Percentiles rank a stretch among this genome's conserved stretches.
phyloP scores from a whole-genome alignment of 192 early-diverging fungal genomes.

The Mortierella hygrophila region DNA sequence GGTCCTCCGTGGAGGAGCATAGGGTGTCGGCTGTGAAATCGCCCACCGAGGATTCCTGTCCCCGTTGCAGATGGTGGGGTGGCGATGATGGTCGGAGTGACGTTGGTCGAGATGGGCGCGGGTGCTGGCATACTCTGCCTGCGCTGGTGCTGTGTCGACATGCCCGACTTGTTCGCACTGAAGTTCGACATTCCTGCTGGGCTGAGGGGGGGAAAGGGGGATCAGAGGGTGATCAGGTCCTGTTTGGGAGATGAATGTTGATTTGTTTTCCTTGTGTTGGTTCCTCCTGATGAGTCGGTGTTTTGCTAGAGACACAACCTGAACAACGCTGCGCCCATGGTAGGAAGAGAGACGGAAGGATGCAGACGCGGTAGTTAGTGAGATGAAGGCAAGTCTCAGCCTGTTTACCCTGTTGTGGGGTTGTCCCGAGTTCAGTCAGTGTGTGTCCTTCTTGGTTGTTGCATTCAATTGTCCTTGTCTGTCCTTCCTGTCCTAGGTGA shows the following conservation, averaged over 20 bases:
- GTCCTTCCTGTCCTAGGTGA: background rate
- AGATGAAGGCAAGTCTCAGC: background rate
- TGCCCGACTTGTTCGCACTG: constrained; percentile 33
- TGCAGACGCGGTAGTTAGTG: background rate
- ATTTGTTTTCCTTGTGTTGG: background rate
- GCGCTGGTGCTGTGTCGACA: constrained; percentile 44
- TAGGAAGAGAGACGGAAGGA: background rate
- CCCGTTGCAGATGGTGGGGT: constrained; percentile 55
- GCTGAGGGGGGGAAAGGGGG: background rate
- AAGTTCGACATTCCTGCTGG: constrained; percentile 32
- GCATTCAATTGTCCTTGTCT: background rate
- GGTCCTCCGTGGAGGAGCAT: constrained; percentile 45
- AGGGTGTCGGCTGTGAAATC: constrained; percentile 43
- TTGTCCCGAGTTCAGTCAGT: background rate
- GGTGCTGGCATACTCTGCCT: constrained; percentile 47
- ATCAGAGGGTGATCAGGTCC: background rate
- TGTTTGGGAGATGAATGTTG: background rate
- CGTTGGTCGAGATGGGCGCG: constrained; percentile 48
- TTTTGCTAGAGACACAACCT: background rate
- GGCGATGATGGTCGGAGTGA: constrained; percentile 46
- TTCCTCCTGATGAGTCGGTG: background rate
- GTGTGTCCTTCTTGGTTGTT: background rate
- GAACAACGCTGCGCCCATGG: constrained; percentile 1
- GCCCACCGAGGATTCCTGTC: constrained; percentile 25
- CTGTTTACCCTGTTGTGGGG: background rate